Base-by-base conservation (phyloP, 2,329 filamentous ascomycete genomes). In the Endoconidiophora laricicola region DNA sequence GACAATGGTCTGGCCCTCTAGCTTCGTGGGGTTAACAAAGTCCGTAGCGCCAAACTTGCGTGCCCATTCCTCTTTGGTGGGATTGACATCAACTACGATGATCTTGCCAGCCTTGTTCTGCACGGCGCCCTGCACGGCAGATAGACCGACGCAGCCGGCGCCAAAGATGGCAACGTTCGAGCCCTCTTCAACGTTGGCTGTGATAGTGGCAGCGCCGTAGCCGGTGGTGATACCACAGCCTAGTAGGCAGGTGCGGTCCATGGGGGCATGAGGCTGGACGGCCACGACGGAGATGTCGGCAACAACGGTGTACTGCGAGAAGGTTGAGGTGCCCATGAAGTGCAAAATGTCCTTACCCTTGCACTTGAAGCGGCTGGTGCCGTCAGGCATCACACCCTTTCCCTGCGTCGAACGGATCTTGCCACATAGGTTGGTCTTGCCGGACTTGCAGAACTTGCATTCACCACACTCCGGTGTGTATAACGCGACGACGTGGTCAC, bases 391-490 rank as follows among this genome's bases (percentile, higher is more conserved):
- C 58, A 95, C 78, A 62, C 91, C 91, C 67, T 81, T 83, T 60
- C 91, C 91, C 71, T 98, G 91, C 42, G 91, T 96, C 43, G 86
- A 86, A 60, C 91, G 83, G 68, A 98, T 98, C 79, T 96, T 96
- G 66, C 91, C 91, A 71, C 90, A 96, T 53, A 96, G 83, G 70
- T 96, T 94, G 61, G 90, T 96, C 81, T 98, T 98, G 70, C 90
- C 91, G 40, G 90, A 96, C 69, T 86, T 91, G 82, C 91, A 98
- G 77, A 96, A 96, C 73, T 96, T 96, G 80, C 91, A 98, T 68
- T 96, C 90, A 58, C 78, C 74, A 73, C 91, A 96, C 72, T 96
- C 90, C 57, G 91, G 91, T 44, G 88, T 96, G 74, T 93, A 93
- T 55, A 93, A 82, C 60, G 85, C 84, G 58, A 91, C 73, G 55